Conservation (phyloP, 345 rosid genomes). For the Clarkia xantiana region DNA sequence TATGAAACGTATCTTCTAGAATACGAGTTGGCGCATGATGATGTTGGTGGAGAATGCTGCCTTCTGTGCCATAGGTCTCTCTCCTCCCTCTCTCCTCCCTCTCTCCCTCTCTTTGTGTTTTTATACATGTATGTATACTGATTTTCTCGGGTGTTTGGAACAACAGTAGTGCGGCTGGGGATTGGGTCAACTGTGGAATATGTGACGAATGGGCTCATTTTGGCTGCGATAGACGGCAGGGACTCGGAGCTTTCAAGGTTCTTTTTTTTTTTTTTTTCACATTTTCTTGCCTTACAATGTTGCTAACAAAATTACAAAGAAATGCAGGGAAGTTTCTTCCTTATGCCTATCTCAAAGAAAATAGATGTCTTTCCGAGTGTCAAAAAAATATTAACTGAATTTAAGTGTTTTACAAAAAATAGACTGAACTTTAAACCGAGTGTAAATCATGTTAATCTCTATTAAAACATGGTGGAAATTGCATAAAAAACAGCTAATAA, state of each 20-base stretch:
- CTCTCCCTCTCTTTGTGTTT: too few relatives aligned
- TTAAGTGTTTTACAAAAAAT: too few relatives aligned
- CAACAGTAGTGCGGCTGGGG: constrained; percentile 42
- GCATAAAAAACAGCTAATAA: too few relatives aligned
- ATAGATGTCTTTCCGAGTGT: too few relatives aligned
- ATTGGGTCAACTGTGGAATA: constrained; percentile 43
- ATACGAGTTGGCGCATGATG: constrained; percentile 42
- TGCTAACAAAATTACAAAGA: neutral
- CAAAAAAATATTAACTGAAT: too few relatives aligned
- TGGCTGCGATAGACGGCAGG: constrained; percentile 45
- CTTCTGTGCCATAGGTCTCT: constrained; percentile 37
- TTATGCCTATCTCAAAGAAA: neutral
- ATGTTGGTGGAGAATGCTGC: constrained; percentile 47
- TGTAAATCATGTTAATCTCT: too few relatives aligned
- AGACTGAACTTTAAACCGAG: too few relatives aligned
- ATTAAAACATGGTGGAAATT: too few relatives aligned
- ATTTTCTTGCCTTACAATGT: neutral
- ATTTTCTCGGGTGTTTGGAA: neutral
- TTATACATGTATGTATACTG: neutral
- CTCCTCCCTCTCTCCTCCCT: neutral
- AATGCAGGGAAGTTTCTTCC: neutral
- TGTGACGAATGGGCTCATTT: constrained; percentile 51
- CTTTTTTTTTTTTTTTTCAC: neutral
- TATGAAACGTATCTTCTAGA: constrained; percentile 44
- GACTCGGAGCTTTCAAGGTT: constrained; percentile 48